Base-by-base conservation (phyloP, 2,329 filamentous ascomycete species). In the Aspergillus awamori region DNA sequence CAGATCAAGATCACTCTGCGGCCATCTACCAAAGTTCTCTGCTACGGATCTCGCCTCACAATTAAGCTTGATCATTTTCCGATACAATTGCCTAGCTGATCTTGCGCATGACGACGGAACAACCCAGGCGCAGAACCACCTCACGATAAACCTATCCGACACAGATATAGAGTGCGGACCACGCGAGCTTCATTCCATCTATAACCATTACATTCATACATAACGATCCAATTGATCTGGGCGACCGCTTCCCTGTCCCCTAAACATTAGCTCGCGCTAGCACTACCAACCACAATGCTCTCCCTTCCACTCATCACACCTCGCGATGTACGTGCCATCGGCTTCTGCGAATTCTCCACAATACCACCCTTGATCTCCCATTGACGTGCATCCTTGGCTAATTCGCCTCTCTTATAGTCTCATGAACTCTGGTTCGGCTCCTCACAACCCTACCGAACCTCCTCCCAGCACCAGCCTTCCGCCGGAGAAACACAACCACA, bases 381-480 rank as follows among this genome's bases (percentile, higher is more conserved):
- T 38, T 33, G 56, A 63, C 52, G 20, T 24, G 41, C 41, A 24
- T 20, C 41, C 10, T 22, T 45, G 8, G 54, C 70, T 73, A 63
- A 72, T 62, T 26, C 45, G 58, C 38, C 20, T 49, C 26, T 15
- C 24, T 33, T 49, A 39, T 68, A 92, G 89, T 88, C 88, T 38
- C 87, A 92, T 74, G 84, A 86, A 56, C 83, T 92, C 61, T 92
- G 89, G 89, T 91, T 91, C 74, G 86, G 85, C 36, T 87, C 88
- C 11, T 84, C 87, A 5, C 84, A 86, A 54, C 71, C 84, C 49
- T 68, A 72, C 65, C 83, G 71, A 63, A 72, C 76, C 49, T 64
- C 71, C 54, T 67, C 77, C 28, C 53, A 66, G 58, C 56, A 64
- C 57, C 65, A 55, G 33, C 61, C 63, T 36, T 36, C 67, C 61